phyloP scores from a whole-genome alignment of 164 flowering plant species.

The Annona squamosa region DNA sequence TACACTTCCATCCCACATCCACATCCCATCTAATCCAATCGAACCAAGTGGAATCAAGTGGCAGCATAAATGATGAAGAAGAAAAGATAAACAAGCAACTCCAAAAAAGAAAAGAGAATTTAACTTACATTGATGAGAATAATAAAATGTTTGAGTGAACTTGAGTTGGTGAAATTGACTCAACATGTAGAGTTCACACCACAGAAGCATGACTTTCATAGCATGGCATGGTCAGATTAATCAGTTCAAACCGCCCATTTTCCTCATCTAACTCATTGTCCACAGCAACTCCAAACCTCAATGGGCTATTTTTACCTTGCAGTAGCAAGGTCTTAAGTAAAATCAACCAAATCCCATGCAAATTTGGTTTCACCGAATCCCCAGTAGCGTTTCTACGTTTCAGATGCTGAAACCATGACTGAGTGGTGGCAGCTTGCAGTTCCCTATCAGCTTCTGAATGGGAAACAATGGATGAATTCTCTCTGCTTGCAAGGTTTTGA shows the following conservation, averaged over 20 bases:
- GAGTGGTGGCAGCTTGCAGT: slow-evolving; percentile 1
- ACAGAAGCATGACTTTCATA: neutral
- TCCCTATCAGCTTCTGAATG: neutral
- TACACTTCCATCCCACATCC: too few species aligned
- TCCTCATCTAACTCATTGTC: slow-evolving; percentile 32
- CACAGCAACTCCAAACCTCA: slow-evolving; percentile 43
- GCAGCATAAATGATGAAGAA: too few species aligned
- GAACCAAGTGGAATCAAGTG: too few species aligned
- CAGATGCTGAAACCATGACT: slow-evolving; percentile 10
- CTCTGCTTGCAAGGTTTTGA: neutral
- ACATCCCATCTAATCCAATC: too few species aligned
- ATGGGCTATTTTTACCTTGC: slow-evolving; percentile 51
- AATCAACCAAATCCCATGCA: slow-evolving; percentile 47
- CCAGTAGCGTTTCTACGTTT: slow-evolving; percentile 7
- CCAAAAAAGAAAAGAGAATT: too few species aligned
- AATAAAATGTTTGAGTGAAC: too few species aligned
- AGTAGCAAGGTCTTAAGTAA: slow-evolving; percentile 44
- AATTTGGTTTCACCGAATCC: slow-evolving; percentile 19
- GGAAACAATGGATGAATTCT: neutral
- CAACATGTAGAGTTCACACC: neutral
- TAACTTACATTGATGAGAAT: too few species aligned
- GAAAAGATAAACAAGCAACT: too few species aligned
- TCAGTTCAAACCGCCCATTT: slow-evolving; percentile 56
- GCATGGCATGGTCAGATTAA: slow-evolving; percentile 41
- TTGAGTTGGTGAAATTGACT: too few species aligned